Evolutionary conservation across 305 asterid species (phyloP).

Genomic region (Andrographis paniculata): DNA sequence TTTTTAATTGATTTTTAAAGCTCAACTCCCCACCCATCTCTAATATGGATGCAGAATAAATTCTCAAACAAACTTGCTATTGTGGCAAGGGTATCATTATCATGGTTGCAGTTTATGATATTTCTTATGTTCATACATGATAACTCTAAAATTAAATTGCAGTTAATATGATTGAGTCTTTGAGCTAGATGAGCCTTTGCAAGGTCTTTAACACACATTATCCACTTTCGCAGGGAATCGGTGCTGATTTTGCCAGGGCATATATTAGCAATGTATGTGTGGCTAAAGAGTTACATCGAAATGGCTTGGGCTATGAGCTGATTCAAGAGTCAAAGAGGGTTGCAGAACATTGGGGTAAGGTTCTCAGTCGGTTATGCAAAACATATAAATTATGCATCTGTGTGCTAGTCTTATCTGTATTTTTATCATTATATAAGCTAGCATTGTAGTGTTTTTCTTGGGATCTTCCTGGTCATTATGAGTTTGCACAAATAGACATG

Average conservation of each 20-base stretch:
- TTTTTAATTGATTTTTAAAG: background rate
- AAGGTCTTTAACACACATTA: conserved; percentile 15
- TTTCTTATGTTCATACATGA: background rate
- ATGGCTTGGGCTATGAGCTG: conserved; percentile 71
- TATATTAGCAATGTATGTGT: conserved; percentile 85
- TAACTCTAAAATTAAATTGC: too few relatives aligned
- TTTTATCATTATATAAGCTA: too few relatives aligned
- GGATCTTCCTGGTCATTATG: too few relatives aligned
- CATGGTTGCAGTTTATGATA: background rate
- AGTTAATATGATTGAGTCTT: too few relatives aligned
- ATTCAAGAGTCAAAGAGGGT: conserved; percentile 53
- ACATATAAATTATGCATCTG: background rate
- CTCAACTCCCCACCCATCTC: background rate
- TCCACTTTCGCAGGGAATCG: conserved; percentile 56
- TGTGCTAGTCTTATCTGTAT: too few relatives aligned
- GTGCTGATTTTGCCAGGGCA: conserved; percentile 88
- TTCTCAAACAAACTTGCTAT: background rate
- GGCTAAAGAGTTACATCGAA: conserved; percentile 74
- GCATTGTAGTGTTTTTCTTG: too few relatives aligned
- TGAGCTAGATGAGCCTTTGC: conserved; percentile 7
- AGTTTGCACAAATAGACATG: too few relatives aligned
- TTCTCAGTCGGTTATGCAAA: background rate
- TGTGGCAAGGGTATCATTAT: background rate
- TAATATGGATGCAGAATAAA: background rate
- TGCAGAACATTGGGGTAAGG: conserved; percentile 78